Evolutionary conservation across 352 stramenopile genomes (phyloP).

Genomic region (Pythium graminicola): DNA sequence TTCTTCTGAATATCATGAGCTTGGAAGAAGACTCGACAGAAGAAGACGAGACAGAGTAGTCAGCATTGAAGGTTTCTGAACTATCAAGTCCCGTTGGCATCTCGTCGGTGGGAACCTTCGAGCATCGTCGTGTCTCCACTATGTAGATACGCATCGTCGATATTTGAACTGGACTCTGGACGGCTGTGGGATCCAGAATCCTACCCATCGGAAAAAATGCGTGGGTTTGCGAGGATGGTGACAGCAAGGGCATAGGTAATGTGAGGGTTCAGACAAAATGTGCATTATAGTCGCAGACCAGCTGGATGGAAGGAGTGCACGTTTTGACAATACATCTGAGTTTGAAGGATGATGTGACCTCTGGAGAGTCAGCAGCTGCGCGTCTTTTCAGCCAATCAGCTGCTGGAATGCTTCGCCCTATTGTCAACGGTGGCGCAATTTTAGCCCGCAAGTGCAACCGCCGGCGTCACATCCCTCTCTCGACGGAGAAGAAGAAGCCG

Average conservation of each 20-base stretch:
- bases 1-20: constrained; percentile 53
- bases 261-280: not conserved
- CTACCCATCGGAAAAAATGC: not conserved
- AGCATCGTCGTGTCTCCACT: not conserved
- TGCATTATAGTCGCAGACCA: not conserved
- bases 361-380: constrained; percentile 17
- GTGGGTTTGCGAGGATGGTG: not conserved
- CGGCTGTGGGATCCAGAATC: not conserved
- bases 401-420: not conserved
- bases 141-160: not conserved
- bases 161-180: constrained; percentile 4
- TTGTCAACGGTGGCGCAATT: not conserved
- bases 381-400: constrained; percentile 13
- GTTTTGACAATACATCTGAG: constrained; percentile 8
- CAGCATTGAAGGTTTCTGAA: not conserved
- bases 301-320: not conserved
- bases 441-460: constrained; percentile 15
- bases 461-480: not conserved
- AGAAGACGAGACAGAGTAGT: constrained; percentile 12
- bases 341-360: constrained; percentile 11
- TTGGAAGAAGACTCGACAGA: constrained; percentile 44
- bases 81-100: constrained; percentile 7
- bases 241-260: not conserved
- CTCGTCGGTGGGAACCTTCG: constrained; percentile 9
- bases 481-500: not conserved